Percentiles rank a stretch among this genome's conserved stretches.
Evolutionary conservation across 331 rosid species (phyloP).

Genomic region (Quercus lobata): DNA sequence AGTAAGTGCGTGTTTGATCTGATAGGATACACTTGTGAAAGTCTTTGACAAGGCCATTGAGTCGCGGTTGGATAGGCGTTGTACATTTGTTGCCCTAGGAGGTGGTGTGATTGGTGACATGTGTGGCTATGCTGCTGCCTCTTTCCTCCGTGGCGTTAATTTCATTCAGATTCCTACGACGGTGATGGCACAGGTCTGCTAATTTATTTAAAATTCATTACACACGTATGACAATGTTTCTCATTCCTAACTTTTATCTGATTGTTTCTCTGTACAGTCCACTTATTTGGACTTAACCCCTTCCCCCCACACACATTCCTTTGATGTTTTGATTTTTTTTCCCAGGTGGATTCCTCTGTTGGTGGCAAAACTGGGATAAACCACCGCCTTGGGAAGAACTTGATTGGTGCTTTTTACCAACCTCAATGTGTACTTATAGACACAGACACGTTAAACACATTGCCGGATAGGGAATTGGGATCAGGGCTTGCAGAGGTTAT

Average conservation of each 20-base stretch:
- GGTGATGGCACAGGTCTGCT: constrained; percentile 92
- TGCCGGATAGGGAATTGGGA: constrained; percentile 88
- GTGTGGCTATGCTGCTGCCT: constrained; percentile 95
- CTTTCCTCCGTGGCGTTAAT: constrained; percentile 93
- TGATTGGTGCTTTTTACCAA: constrained; percentile 94
- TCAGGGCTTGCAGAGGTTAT: constrained; percentile 95
- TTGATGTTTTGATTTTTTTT: neutral
- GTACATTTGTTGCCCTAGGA: constrained; percentile 96
- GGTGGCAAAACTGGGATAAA: constrained; percentile 98
- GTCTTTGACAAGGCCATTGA: constrained; percentile 94
- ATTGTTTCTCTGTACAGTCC: neutral
- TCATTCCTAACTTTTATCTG: neutral
- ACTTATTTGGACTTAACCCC: neutral
- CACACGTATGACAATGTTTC: neutral
- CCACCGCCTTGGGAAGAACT: constrained; percentile 90
- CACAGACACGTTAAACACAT: constrained; percentile 71
- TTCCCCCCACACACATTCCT: neutral
- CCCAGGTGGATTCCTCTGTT: constrained; percentile 97
- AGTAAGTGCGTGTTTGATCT: constrained; percentile 25
- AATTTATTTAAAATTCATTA: neutral
- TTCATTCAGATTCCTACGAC: constrained; percentile 98
- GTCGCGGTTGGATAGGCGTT: constrained; percentile 68
- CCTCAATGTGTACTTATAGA: constrained; percentile 94
- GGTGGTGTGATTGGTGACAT: constrained; percentile 97
- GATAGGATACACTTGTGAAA: constrained; percentile 88